Percentiles rank a stretch among this genome's conserved stretches.
These are phyloP conservation scores for Neurospora sp. DNA, from an alignment of 495 filamentous ascomycete genomes.

Conservation along the genomic window DNA sequence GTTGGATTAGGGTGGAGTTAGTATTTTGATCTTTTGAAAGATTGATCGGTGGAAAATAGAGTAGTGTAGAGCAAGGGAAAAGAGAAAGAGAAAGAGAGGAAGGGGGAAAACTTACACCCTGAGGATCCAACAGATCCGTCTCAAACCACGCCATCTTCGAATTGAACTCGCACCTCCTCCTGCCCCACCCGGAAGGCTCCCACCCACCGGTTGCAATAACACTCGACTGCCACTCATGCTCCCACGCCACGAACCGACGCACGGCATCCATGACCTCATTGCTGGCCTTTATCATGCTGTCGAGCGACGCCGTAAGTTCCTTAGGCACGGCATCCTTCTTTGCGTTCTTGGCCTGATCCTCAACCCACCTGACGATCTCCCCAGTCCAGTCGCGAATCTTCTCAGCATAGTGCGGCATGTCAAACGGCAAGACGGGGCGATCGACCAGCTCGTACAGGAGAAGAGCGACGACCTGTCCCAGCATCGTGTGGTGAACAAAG, in stretches of 20 bases:
- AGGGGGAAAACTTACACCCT: constrained; percentile 49
- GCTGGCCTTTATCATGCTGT: constrained; percentile 50
- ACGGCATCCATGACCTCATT: constrained; percentile 48
- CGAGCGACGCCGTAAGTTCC: constrained; percentile 33
- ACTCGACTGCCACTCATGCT: constrained; percentile 55
- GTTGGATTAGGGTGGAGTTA: background rate
- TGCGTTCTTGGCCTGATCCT: constrained; percentile 36
- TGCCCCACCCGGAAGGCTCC: constrained; percentile 54
- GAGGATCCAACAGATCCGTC: constrained; percentile 67
- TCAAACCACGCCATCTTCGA: constrained; percentile 70
- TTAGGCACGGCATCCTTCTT: background rate
- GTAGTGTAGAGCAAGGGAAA: background rate
- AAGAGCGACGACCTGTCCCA: constrained; percentile 71
- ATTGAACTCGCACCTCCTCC: constrained; percentile 59
- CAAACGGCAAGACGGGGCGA: constrained; percentile 69
- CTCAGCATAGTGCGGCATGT: constrained; percentile 54
- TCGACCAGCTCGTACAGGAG: constrained; percentile 82
- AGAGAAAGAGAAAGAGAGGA: background rate
- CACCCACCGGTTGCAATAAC: constrained; percentile 57
- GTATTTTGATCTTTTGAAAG: background rate
- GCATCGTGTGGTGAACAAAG: constrained; percentile 68
- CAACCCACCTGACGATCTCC: constrained; percentile 56
- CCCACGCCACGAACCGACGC: constrained; percentile 60
- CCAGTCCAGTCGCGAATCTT: constrained; percentile 50
- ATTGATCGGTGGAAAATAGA: no score